phyloP scores from a whole-genome alignment of 2,329 filamentous ascomycete genomes.

The Fusarium dlaminii region DNA sequence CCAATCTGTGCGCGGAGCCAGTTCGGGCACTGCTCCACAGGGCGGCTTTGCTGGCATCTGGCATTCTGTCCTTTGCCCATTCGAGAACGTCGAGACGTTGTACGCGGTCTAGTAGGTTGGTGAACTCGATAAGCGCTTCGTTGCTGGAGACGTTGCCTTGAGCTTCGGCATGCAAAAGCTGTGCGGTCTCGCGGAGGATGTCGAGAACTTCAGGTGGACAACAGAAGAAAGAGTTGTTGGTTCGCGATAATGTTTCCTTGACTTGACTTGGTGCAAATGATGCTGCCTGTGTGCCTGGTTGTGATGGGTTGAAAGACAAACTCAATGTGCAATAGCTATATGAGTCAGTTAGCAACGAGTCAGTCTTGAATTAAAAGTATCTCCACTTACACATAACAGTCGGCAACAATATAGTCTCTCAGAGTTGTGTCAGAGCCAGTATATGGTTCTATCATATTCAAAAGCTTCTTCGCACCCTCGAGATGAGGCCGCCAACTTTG shows the following conservation, averaged over 20 bases:
- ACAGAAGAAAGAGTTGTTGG: conserved; percentile 58
- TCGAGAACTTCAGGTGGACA: conserved; percentile 55
- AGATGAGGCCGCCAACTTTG: conserved; percentile 58
- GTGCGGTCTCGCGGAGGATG: conserved; percentile 53
- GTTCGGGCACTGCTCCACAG: conserved; percentile 51
- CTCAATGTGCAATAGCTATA: conserved; percentile 55
- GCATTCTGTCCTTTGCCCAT: conserved; percentile 52
- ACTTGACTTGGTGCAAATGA: conserved; percentile 49
- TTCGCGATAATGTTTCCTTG: conserved; percentile 48
- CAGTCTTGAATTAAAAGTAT: background rate
- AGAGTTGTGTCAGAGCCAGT: conserved; percentile 47
- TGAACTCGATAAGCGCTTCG: conserved; percentile 40
- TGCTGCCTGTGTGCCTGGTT: conserved; percentile 41
- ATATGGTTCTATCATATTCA: conserved; percentile 50
- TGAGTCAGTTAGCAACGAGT: background rate
- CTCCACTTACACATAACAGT: conserved; percentile 54
- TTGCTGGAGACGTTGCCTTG: conserved; percentile 36
- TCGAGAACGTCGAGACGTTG: conserved; percentile 50
- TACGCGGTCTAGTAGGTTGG: conserved; percentile 49
- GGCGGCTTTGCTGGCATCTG: conserved; percentile 46
- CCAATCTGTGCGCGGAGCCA: conserved; percentile 54
- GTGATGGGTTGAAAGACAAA: conserved; percentile 52
- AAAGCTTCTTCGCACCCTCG: conserved; percentile 55
- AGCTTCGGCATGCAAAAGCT: conserved; percentile 46
- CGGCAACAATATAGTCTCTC: conserved; percentile 57